Percentiles rank a stretch among this genome's conserved stretches.
Conservation (phyloP, 1,284 basidiomycete species). For the Ceratobasidium sp. region DNA sequence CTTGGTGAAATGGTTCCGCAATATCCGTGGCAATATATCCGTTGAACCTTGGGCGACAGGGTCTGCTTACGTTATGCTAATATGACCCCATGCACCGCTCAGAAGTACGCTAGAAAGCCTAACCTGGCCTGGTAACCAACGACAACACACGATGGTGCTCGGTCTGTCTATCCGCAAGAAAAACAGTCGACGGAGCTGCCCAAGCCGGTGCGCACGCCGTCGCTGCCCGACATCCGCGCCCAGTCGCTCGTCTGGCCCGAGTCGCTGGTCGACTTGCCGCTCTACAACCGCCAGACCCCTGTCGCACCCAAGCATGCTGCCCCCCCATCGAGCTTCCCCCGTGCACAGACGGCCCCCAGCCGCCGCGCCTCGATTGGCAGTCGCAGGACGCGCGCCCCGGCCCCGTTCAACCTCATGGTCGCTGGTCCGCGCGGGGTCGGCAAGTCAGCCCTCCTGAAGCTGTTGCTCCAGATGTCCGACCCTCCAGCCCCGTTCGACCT, state of each 20-base stretch:
- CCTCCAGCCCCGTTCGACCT: slow-evolving; percentile 46
- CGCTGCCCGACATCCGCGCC: slow-evolving; percentile 73
- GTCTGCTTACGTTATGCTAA: too few species aligned
- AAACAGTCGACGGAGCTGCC: slow-evolving; percentile 54
- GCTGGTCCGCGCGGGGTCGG: slow-evolving; percentile 79
- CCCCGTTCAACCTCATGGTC: slow-evolving; percentile 85
- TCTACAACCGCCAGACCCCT: slow-evolving; percentile 41
- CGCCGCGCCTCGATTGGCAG: slow-evolving; percentile 55
- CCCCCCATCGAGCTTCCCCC: slow-evolving; percentile 52
- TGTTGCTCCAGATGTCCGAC: slow-evolving; percentile 41
- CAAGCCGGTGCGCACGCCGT: slow-evolving; percentile 67
- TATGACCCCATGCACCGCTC: too few species aligned
- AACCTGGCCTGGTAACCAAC: neutral
- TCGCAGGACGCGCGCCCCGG: slow-evolving; percentile 67
- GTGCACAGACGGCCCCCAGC: slow-evolving; percentile 51
- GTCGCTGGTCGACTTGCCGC: slow-evolving; percentile 65
- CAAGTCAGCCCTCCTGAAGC: slow-evolving; percentile 76
- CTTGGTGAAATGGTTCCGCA: too few species aligned
- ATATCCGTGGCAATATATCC: too few species aligned
- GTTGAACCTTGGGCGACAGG: too few species aligned
- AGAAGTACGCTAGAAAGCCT: neutral
- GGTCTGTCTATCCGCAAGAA: slow-evolving; percentile 69
- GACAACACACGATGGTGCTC: slow-evolving; percentile 62
- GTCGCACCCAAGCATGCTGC: slow-evolving; percentile 35
- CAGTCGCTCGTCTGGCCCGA: slow-evolving; percentile 81